Conservation (phyloP, 2,329 filamentous ascomycete genomes). For the Talaromyces sp. region DNA sequence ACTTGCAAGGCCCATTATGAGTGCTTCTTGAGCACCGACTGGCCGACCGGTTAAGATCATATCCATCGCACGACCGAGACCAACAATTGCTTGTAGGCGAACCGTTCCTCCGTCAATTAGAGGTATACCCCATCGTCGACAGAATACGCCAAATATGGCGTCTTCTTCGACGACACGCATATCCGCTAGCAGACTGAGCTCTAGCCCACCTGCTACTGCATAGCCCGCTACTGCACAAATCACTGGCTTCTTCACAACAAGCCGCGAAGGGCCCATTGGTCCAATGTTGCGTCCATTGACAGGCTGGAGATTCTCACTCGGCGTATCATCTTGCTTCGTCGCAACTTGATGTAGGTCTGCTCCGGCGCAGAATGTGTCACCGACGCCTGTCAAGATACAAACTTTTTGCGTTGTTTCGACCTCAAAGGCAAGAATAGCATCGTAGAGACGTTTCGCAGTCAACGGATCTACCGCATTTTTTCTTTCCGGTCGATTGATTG, state of each 20-base stretch:
- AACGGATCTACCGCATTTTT: slow-evolving; percentile 57
- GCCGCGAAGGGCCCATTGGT: slow-evolving; percentile 57
- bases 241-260: slow-evolving; percentile 56
- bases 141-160: slow-evolving; percentile 60
- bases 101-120: slow-evolving; percentile 59
- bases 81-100: slow-evolving; percentile 54
- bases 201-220: slow-evolving; percentile 58
- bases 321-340: slow-evolving; percentile 13
- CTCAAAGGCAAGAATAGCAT: slow-evolving; percentile 55
- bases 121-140: slow-evolving; percentile 56
- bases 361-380: slow-evolving; percentile 57
- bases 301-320: slow-evolving; percentile 28
- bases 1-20: slow-evolving; percentile 57
- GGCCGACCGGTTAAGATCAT: slow-evolving; percentile 60
- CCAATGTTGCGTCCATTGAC: slow-evolving; percentile 45
- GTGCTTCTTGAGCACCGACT: slow-evolving; percentile 54
- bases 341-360: slow-evolving; percentile 56
- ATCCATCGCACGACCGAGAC: slow-evolving; percentile 57
- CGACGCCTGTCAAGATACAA: slow-evolving; percentile 53
- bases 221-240: slow-evolving; percentile 56
- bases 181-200: slow-evolving; percentile 57
- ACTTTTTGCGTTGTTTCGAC: slow-evolving; percentile 55
- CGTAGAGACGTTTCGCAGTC: slow-evolving; percentile 53
- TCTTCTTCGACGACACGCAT: slow-evolving; percentile 58
- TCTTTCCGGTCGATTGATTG: slow-evolving; percentile 55